Evolutionary conservation across 768 basidiomycete species (phyloP), one percentile per base, ranked within the genome.

Genomic region (Ramaria rubella): DNA sequence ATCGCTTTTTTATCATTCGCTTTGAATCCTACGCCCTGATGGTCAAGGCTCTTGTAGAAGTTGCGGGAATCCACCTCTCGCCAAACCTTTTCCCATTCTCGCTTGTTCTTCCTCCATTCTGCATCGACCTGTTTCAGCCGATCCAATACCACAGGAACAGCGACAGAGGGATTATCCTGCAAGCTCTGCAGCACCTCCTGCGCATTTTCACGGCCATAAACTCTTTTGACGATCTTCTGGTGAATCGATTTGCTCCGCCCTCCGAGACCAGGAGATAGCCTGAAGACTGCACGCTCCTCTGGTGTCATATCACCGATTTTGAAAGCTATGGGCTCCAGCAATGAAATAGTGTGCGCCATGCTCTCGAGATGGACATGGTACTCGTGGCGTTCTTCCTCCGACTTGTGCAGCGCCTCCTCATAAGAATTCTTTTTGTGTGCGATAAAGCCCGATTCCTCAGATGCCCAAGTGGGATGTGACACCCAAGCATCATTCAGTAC

Each of bases 401-500:
- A 88, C 72, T 92, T 92, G 74, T 98, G 94, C 56, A 98, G 76
- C 0, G 90, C 89, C 65, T 97, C 95, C 70, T 99, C 96, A 68
- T 88, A 97, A 5, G 83, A 79, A 67, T 97, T 99, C 76, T 97
- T 97, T 77, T 96, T 95, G 70, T 97, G 91, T 5, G 94, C 79
- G 60, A 92, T 82, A 63, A 96, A 96, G 9, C 91, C 94, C 1
- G 94, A 83, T 67, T 95, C 94, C 68, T 98, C 95, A 21, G 93
- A 94, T 8, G 93, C 93, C 91, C 94, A 96, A 1, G 94, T 95
- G 3, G 96, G 95, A 69, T 98, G 95, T 14, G 95, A 96, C 11
- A 98, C 93, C 95, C 96, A 98, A 62, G 87, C 82, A 66, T 98
- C 94, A 67, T 99, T 99, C 45, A 99, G 80, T 27, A 99, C 94